Base-by-base conservation (phyloP, 805 yeast genomes). In the Cyberlindnera galapagoensis region DNA sequence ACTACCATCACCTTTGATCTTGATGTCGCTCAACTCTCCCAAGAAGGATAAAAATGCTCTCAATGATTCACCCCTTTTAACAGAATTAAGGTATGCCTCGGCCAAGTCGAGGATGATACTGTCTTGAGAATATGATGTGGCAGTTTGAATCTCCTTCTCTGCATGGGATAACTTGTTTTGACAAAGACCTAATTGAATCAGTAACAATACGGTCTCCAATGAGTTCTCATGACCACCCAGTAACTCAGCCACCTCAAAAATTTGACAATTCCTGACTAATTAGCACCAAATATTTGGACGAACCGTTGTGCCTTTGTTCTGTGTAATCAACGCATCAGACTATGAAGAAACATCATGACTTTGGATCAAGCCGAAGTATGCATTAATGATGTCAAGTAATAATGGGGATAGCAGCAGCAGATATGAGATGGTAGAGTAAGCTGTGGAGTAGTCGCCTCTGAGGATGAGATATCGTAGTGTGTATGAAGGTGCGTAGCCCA, bases 21-120 rank as follows among this genome's bases (percentile, higher is more conserved):
- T n/a, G n/a, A n/a, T n/a, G n/a, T n/a, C n/a, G 25, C 85, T 65
- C 35, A 82, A 64, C 59, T 90, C 98, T 57, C 90, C 97, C 54
- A 69, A 81, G 51, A 80, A 78, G 53, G 76, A 80, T 57, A 69
- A 69, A 14, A 65, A 56, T 10, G 69, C 62, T 46, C 65, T 64
- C n/a, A 57, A 35, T 6, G 52, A 43, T 36, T 60, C 70, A 42
- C 62, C 56, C 26, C 65, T 69, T 16, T 55, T 49, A 5, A 58
- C 52, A 33, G 69, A 60, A 35, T 69, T 63, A 9, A 67, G 57
- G 76, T 88, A 83, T n/a, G 94, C 76, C 54, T 84, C 94, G 19
- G 85, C 73, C 20, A 86, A 68, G 46, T 84, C 87, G 55, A 73
- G 74, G 28, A 83, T 72, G 21, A 88, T 71, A 43, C 76, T 80